Evolutionary conservation across 2,329 filamentous ascomycete species (phyloP).

Genomic region (Incumbomyces delicatus): DNA sequence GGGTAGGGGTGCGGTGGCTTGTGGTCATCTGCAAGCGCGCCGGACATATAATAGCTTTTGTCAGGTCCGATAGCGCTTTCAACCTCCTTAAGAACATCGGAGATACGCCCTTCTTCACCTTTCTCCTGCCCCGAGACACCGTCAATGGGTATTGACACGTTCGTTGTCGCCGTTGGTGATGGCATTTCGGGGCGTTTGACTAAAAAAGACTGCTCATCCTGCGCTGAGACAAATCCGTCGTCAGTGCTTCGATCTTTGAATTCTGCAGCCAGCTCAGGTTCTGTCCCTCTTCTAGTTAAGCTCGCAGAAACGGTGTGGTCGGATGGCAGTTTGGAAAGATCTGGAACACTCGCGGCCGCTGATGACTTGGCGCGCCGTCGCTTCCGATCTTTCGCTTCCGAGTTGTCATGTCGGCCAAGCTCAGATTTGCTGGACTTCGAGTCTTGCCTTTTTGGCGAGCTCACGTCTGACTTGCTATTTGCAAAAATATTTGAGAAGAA

Average conservation of each 20-base stretch:
- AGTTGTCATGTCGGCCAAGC: slow-evolving; percentile 27
- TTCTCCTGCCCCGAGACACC: slow-evolving; percentile 36
- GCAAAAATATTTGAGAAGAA: slow-evolving; percentile 31
- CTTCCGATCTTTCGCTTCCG: slow-evolving; percentile 28
- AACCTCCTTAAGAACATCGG: not conserved
- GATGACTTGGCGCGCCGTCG: slow-evolving; percentile 20
- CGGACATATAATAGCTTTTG: not conserved
- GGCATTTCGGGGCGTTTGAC: slow-evolving; percentile 52
- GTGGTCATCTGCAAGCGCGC: not conserved
- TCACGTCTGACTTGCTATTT: slow-evolving; percentile 16
- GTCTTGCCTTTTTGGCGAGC: slow-evolving; percentile 19
- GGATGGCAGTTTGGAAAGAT: not conserved
- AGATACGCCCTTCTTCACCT: not conserved
- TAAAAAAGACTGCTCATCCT: slow-evolving; percentile 52
- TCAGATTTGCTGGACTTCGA: slow-evolving; percentile 30
- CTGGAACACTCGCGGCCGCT: slow-evolving; percentile 3
- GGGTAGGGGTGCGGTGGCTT: not conserved
- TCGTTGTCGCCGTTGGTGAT: slow-evolving; percentile 32
- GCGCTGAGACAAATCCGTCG: slow-evolving; percentile 20
- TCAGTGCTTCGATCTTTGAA: slow-evolving; percentile 20
- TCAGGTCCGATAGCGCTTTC: slow-evolving; percentile 2
- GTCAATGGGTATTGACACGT: slow-evolving; percentile 25
- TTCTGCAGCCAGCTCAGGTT: slow-evolving; percentile 22
- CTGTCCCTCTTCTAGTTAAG: slow-evolving; percentile 7
- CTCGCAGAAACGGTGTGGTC: slow-evolving; percentile 4